A percentile compares a stretch with the other conserved stretches of the same genome.
phyloP scores from a whole-genome alignment of 352 stramenopile genomes.

The Phytophthora hibernalis region DNA sequence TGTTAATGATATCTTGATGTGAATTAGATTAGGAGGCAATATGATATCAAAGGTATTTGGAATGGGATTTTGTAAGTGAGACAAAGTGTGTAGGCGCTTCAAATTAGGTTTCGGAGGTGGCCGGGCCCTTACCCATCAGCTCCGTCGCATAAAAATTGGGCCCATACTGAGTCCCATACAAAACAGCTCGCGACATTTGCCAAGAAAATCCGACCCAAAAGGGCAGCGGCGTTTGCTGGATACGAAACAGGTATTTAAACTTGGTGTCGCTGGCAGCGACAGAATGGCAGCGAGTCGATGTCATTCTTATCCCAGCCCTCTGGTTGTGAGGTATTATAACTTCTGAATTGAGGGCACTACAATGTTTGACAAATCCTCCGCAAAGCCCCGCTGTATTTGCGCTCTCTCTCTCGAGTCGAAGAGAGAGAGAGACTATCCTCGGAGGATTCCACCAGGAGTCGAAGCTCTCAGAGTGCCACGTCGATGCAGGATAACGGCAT shows the following conservation, averaged over 20 bases:
- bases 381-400: no score
- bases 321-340: background rate
- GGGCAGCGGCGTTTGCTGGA: background rate
- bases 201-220: background rate
- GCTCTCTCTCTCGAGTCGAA: no score
- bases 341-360: background rate
- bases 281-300: no score
- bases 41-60: background rate
- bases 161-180: background rate
- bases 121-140: constrained; percentile 26
- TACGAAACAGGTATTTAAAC: no score
- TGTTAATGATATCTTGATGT: constrained; percentile 1
- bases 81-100: background rate
- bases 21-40: background rate
- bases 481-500: no score
- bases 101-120: background rate
- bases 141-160: constrained; percentile 38
- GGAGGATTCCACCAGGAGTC: no score
- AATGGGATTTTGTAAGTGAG: background rate
- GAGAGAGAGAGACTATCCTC: no score
- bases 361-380: no score
- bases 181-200: background rate
- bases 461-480: background rate
- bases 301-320: no score
- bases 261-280: no score